These are phyloP conservation scores for Hypoxylon subgilvum DNA, from an alignment of 495 filamentous ascomycete genomes.

Conservation along the genomic window DNA sequence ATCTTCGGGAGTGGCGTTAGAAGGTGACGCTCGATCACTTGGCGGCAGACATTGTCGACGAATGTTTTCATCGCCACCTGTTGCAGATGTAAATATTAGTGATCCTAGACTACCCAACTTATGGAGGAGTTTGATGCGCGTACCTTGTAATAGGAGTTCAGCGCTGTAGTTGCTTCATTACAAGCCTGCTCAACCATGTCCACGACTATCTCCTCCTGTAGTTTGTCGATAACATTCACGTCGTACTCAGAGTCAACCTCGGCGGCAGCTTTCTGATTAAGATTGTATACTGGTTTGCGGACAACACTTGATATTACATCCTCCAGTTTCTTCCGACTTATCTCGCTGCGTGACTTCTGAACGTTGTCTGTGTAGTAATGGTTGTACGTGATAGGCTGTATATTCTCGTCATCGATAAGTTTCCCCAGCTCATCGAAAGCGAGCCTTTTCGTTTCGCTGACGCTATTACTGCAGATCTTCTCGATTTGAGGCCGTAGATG, in stretches of 20 bases:
- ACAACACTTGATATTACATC: not conserved
- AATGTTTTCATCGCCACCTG: constrained; percentile 50
- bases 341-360: constrained; percentile 2
- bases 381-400: constrained; percentile 39
- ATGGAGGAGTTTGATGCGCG: not conserved
- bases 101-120: not conserved
- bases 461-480: not conserved
- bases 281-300: too few relatives aligned
- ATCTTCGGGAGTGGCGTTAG: constrained; percentile 12
- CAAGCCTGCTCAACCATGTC: not conserved
- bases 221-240: too few relatives aligned
- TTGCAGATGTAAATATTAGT: not conserved
- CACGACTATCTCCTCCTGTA: not conserved
- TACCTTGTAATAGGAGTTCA: constrained; percentile 14
- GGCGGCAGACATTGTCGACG: constrained; percentile 49
- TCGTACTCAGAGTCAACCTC: too few relatives aligned
- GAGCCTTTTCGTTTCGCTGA: not conserved
- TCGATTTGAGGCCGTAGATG: not conserved
- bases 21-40: constrained; percentile 49
- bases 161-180: not conserved
- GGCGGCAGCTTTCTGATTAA: too few relatives aligned
- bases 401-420: constrained; percentile 20
- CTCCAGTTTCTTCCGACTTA: not conserved
- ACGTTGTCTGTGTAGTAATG: constrained; percentile 39
- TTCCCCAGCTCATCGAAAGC: constrained; percentile 17